Evolutionary conservation across 2,329 filamentous ascomycete genomes (phyloP), one percentile per base, ranked within the genome.

Genomic region (Ascochyta pisi): DNA sequence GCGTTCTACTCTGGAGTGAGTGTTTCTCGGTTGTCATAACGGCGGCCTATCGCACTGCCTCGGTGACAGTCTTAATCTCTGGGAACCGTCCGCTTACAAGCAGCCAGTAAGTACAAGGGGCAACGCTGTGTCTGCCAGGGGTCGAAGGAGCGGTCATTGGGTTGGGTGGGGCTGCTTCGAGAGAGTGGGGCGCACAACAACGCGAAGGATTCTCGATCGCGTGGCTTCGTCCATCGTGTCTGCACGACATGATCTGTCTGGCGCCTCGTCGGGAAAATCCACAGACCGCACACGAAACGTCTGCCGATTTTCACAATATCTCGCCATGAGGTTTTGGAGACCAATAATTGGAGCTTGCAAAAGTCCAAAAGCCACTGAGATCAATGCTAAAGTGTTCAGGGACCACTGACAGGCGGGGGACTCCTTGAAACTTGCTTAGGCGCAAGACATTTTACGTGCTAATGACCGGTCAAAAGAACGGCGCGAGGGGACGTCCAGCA

Each of bases 1-100:
- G 58, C 24, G 54, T 57, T 31, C 63, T 56, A 38, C 64, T 58
- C 22, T 52, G 48, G 7, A 37, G 33, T 6, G 53, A 59, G 16
- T 40, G 58, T 27, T 53, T 46, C 35, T 64, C 52, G 15, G 52
- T 59, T 22, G 54, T 58, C 57, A 60, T 62, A 33, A 19, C 50
- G 31, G 16, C 23, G 13, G 29, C 23, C 16, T 19, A 38, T 42
- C 16, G 9, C 3, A 26, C 15, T 7, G 10, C 10, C 16, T 35
- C n/a, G 35, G 27, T 26, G 16, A 50, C 27, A 19, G 19, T 24
- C 7, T 34, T 16, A 23, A 46, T 15, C 23, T 23, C 37, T 50
- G 29, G 41, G 16, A 42, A 50, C 39, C 26, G 6, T 24, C 29
- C 19, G 34, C 48, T 31, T 29, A 51, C 49, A 52, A 46, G 34